phyloP scores from a whole-genome alignment of 2,329 filamentous ascomycete species.

The Penicillium sp. region DNA sequence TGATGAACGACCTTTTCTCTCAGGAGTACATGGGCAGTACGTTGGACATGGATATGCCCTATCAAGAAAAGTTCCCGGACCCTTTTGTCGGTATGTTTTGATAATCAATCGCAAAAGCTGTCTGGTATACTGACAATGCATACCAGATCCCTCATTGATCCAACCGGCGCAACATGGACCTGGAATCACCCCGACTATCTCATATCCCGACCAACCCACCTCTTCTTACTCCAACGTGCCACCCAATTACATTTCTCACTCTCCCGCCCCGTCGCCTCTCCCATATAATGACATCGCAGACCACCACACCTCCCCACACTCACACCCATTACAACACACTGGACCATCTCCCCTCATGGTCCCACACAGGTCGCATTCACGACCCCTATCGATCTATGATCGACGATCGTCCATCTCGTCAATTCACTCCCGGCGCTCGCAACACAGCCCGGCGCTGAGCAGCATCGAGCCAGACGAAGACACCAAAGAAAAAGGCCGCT shows the following conservation, averaged over 20 bases:
- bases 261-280: conserved; percentile 39
- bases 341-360: conserved; percentile 65
- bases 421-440: conserved; percentile 64
- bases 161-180: conserved; percentile 47
- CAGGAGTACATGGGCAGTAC: conserved; percentile 50
- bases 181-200: conserved; percentile 32
- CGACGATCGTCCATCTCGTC: conserved; percentile 70
- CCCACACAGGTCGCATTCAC: conserved; percentile 55
- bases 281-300: conserved; percentile 33
- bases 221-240: conserved; percentile 27
- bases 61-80: conserved; percentile 45
- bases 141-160: conserved; percentile 58
- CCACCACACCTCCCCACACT: conserved; percentile 28
- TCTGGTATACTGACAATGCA: conserved; percentile 5
- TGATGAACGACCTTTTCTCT: conserved; percentile 60
- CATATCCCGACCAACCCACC: conserved; percentile 37
- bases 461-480: conserved; percentile 64
- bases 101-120: neutral
- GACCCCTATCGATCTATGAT: conserved; percentile 47
- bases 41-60: conserved; percentile 46
- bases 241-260: conserved; percentile 34
- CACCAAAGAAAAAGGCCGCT: conserved; percentile 64
- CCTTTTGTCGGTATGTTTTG: conserved; percentile 35
- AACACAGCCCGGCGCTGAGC: conserved; percentile 59
- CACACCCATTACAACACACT: conserved; percentile 22